Conservation (phyloP, 2,329 filamentous ascomycete species). For the Alternaria conjuncta region DNA sequence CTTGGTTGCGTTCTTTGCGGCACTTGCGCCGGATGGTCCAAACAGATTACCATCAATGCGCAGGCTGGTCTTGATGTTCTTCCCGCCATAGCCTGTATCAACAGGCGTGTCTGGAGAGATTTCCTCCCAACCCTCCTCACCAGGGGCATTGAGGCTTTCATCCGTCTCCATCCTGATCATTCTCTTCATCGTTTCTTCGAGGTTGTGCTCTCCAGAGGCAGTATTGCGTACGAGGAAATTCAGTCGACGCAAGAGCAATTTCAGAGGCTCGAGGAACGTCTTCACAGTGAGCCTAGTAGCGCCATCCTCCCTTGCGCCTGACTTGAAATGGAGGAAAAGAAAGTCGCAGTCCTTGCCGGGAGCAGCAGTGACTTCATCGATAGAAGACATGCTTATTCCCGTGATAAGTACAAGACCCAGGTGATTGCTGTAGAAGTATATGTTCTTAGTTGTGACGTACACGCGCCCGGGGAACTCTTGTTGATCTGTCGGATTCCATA, state of each 20-base stretch:
- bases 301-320: slow-evolving; percentile 65
- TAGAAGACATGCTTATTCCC: slow-evolving; percentile 73
- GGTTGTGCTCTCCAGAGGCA: slow-evolving; percentile 71
- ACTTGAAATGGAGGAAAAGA: slow-evolving; percentile 81
- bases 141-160: slow-evolving; percentile 65
- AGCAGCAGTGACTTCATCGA: slow-evolving; percentile 88
- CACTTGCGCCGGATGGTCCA: slow-evolving; percentile 49
- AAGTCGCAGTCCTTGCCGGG: slow-evolving; percentile 93
- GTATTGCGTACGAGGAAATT: slow-evolving; percentile 86
- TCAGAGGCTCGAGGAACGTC: slow-evolving; percentile 87
- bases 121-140: slow-evolving; percentile 91
- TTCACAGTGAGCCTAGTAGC: slow-evolving; percentile 84
- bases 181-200: slow-evolving; percentile 73
- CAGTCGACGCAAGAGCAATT: slow-evolving; percentile 79
- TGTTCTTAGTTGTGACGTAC: slow-evolving; percentile 83
- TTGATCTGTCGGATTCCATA: slow-evolving; percentile 79
- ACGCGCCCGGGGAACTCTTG: slow-evolving; percentile 83
- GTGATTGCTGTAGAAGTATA: slow-evolving; percentile 97
- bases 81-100: slow-evolving; percentile 58
- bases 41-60: slow-evolving; percentile 69
- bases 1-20: slow-evolving; percentile 64
- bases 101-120: slow-evolving; percentile 66
- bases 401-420: slow-evolving; percentile 89
- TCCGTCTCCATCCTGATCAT: slow-evolving; percentile 77
- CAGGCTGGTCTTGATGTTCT: slow-evolving; percentile 63